Evolutionary conservation across 208 protist genomes (phyloP).

Genomic region (Phytomonas francai): DNA sequence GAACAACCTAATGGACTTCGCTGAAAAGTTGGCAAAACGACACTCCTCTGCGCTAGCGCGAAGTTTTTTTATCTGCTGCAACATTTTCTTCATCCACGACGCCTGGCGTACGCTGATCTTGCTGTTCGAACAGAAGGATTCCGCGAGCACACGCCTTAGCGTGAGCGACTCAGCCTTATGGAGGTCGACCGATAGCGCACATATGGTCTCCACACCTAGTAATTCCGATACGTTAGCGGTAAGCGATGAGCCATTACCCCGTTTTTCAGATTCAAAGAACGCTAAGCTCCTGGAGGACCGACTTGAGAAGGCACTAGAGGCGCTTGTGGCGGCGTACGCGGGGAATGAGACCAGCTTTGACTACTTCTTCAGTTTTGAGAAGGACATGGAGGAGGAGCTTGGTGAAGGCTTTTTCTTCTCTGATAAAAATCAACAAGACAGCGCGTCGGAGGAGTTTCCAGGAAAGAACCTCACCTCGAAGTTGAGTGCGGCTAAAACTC

Average conservation of each 20-base stretch:
- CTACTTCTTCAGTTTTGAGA: slow-evolving; percentile 26
- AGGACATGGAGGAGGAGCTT: slow-evolving; percentile 18
- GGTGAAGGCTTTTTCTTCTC: slow-evolving; percentile 34
- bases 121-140: slow-evolving; percentile 14
- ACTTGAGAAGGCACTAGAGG: slow-evolving; percentile 21
- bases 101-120: background rate
- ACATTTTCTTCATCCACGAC: slow-evolving; percentile 17
- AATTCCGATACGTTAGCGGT: background rate
- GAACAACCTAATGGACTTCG: slow-evolving; percentile 26
- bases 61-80: slow-evolving; percentile 50
- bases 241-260: background rate
- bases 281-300: slow-evolving; percentile 21
- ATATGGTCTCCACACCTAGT: background rate
- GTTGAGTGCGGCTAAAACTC: slow-evolving; percentile 18
- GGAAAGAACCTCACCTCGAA: background rate
- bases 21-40: slow-evolving; percentile 31
- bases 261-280: slow-evolving; percentile 3
- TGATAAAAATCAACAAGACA: background rate
- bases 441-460: background rate
- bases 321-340: slow-evolving; percentile 31
- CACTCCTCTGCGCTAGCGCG: slow-evolving; percentile 43
- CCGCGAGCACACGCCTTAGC: background rate
- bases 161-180: background rate
- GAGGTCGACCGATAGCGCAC: background rate
- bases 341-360: slow-evolving; percentile 16